These are phyloP conservation scores for Phyllosticta citribraziliensis DNA, from an alignment of 2,329 filamentous ascomycete species.

Conservation along the genomic window DNA sequence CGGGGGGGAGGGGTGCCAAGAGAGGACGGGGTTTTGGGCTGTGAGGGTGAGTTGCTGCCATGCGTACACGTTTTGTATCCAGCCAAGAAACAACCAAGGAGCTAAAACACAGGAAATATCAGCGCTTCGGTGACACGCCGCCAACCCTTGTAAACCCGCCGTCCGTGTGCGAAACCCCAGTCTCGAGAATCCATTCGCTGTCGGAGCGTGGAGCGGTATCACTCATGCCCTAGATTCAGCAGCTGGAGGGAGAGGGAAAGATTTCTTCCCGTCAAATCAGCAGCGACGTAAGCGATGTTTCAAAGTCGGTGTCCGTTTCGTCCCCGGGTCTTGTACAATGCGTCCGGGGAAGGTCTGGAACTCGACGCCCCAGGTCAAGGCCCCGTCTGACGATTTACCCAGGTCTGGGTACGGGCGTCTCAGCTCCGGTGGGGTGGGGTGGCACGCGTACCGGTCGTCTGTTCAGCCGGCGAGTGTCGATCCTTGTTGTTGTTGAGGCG, in stretches of 20 bases:
- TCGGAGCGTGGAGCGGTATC: not conserved
- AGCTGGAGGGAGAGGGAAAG: not conserved
- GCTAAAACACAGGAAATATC: not conserved
- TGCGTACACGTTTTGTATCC: slow-evolving; percentile 3
- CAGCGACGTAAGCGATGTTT: not conserved
- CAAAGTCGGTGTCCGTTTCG: not conserved
- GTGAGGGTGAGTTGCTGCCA: not conserved
- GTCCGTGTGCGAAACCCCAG: not conserved
- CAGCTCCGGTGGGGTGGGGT: not conserved
- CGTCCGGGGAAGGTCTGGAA: not conserved
- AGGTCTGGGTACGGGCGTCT: not conserved
- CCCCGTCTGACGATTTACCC: not conserved
- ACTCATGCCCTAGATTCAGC: not conserved
- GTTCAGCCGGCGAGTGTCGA: not conserved
- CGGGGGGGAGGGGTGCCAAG: not conserved
- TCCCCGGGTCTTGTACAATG: not conserved
- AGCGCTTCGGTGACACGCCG: not conserved
- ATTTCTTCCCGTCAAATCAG: not conserved
- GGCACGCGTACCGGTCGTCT: not conserved
- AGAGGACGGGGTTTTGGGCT: not conserved
- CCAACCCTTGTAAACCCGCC: not conserved
- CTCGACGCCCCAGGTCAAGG: not conserved
- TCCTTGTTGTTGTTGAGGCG: not conserved
- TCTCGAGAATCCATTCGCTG: not conserved
- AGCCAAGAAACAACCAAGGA: slow-evolving; percentile 4